A percentile compares a stretch with the other conserved stretches of the same genome.
These are phyloP conservation scores for Arachnomyces sp. DNA, from an alignment of 2,329 filamentous ascomycete species.

Conservation along the genomic window DNA sequence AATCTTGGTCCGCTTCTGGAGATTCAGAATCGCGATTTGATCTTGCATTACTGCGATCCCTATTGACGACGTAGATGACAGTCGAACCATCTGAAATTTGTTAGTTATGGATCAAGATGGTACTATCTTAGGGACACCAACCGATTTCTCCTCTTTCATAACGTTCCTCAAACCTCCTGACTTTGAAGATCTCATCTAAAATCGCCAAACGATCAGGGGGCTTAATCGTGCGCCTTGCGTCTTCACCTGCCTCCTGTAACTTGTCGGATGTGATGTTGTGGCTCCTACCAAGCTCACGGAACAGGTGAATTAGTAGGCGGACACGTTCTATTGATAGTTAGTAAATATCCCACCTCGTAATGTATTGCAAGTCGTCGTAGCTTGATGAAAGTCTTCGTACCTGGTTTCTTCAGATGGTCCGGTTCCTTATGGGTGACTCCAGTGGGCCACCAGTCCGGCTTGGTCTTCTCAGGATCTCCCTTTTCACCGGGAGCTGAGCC, in stretches of 20 bases:
- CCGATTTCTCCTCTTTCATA: slow-evolving; percentile 35
- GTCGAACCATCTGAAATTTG: slow-evolving; percentile 24
- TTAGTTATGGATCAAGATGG: neutral
- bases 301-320: slow-evolving; percentile 33
- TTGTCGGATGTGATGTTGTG: slow-evolving; percentile 30
- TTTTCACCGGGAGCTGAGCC: slow-evolving; percentile 30
- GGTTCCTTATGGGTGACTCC: slow-evolving; percentile 43
- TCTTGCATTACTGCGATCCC: slow-evolving; percentile 25
- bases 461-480: slow-evolving; percentile 37
- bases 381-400: slow-evolving; percentile 23
- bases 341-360: slow-evolving; percentile 2
- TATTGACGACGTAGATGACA: slow-evolving; percentile 31
- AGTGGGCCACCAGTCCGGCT: slow-evolving; percentile 39
- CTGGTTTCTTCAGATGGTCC: slow-evolving; percentile 40
- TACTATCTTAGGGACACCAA: slow-evolving; percentile 15
- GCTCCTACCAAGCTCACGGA: slow-evolving; percentile 28
- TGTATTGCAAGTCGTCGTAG: neutral
- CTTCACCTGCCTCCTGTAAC: slow-evolving; percentile 33
- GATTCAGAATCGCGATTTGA: slow-evolving; percentile 25
- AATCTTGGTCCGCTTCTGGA: slow-evolving; percentile 13
- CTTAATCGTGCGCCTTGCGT: slow-evolving; percentile 32
- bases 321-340: slow-evolving; percentile 23
- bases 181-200: slow-evolving; percentile 34
- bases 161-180: slow-evolving; percentile 34
- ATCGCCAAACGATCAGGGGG: slow-evolving; percentile 28